A percentile compares a stretch with the other conserved stretches of the same genome.
Conservation (phyloP, 305 asterid species). For the Ajuga reptans region DNA sequence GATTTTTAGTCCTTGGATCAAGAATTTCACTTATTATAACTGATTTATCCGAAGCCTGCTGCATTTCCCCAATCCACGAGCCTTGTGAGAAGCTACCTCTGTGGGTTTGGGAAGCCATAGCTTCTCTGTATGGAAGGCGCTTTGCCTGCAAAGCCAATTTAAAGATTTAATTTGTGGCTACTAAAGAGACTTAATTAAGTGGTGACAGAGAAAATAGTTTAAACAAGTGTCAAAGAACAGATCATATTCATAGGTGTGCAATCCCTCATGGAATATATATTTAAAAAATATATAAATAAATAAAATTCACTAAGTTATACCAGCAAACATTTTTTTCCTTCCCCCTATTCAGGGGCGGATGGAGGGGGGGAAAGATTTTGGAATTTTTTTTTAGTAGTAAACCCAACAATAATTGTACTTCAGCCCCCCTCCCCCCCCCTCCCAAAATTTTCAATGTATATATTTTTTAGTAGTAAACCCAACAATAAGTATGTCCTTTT, state of each 20-base stretch:
- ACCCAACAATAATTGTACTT: no score
- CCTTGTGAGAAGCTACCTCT: conserved; percentile 77
- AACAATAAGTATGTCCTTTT: no score
- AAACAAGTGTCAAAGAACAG: neutral
- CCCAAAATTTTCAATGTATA: no score
- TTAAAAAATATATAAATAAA: neutral
- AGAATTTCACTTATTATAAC: conserved; percentile 92
- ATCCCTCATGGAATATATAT: neutral
- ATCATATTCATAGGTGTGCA: neutral
- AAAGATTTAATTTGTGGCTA: neutral
- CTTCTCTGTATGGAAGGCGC: conserved; percentile 74
- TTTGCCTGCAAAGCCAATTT: conserved; percentile 57
- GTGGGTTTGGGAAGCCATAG: conserved; percentile 48
- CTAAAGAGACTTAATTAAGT: neutral
- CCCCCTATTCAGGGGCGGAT: neutral
- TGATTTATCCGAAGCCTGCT: conserved; percentile 84
- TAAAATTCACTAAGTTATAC: neutral
- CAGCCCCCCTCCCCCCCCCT: no score
- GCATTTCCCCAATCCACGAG: conserved; percentile 97
- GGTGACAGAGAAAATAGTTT: neutral
- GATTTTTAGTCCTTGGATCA: conserved; percentile 87
- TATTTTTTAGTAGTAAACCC: no score
- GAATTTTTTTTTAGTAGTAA: no score
- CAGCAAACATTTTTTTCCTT: neutral
- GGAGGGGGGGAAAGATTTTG: no score